phyloP scores from a whole-genome alignment of 805 yeast species.

The Metschnikowia shivogae region DNA sequence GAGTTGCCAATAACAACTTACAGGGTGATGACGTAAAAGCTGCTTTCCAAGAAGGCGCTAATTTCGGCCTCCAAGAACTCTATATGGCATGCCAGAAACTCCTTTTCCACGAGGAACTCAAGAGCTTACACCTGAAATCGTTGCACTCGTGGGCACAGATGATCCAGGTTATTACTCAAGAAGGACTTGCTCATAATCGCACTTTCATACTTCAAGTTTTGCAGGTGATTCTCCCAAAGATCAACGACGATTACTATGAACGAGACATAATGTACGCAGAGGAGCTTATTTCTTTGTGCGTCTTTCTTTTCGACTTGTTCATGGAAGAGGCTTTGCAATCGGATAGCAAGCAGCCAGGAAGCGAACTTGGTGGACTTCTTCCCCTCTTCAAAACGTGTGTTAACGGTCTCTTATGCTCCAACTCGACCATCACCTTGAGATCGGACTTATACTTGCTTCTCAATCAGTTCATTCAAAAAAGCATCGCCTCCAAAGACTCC shows the following conservation, averaged over 20 bases:
- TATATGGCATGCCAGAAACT: conserved; percentile 42
- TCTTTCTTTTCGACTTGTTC: conserved; percentile 61
- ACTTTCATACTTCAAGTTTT: conserved; percentile 72
- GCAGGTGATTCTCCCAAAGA: conserved; percentile 70
- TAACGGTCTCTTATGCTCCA: conserved; percentile 67
- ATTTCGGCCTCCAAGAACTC: conserved; percentile 25
- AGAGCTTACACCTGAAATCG: conserved; percentile 52
- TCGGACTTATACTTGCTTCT: conserved; percentile 76
- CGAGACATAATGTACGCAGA: conserved; percentile 63
- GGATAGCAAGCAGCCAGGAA: conserved; percentile 13
- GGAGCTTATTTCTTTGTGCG: conserved; percentile 72
- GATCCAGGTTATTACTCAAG: conserved; percentile 67
- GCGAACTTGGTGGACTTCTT: conserved; percentile 43
- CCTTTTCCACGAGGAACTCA: conserved; percentile 44
- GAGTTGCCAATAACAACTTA: conserved; percentile 15
- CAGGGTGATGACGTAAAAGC: conserved; percentile 19
- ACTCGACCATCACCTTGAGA: conserved; percentile 62
- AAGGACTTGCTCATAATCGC: conserved; percentile 36
- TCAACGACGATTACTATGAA: conserved; percentile 64
- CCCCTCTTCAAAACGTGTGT: conserved; percentile 72
- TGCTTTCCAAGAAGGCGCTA: conserved; percentile 24
- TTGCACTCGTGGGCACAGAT: conserved; percentile 82
- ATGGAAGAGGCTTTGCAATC: conserved; percentile 30
- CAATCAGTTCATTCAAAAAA: conserved; percentile 58
- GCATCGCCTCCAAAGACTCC: conserved; percentile 38